A percentile compares a stretch with the other conserved stretches of the same genome.
phyloP scores from a whole-genome alignment of 352 stramenopile species.

The Globisporangium rhizosaccharum region DNA sequence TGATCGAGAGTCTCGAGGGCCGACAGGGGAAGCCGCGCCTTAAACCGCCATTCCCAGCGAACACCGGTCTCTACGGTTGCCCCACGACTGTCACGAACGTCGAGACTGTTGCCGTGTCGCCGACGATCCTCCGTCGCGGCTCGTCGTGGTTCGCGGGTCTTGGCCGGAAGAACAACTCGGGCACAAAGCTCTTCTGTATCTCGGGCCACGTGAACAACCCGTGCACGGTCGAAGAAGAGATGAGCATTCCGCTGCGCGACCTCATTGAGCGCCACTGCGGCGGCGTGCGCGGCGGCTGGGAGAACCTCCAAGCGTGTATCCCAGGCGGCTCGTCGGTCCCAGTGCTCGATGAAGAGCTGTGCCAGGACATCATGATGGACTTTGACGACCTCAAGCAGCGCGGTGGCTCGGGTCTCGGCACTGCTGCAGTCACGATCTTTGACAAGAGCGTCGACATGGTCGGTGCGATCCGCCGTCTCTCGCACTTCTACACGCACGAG shows the following conservation, averaged over 20 bases:
- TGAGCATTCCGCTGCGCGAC: slow-evolving; percentile 97
- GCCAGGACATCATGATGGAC: slow-evolving; percentile 99
- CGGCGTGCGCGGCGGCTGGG: slow-evolving; percentile 97
- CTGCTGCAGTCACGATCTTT: slow-evolving; percentile 98
- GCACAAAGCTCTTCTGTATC: slow-evolving; percentile 99
- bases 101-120: slow-evolving; percentile 97
- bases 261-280: slow-evolving; percentile 99
- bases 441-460: slow-evolving; percentile 99
- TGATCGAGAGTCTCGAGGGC: slow-evolving; percentile 98
- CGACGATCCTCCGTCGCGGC: slow-evolving; percentile 97
- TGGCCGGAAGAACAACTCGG: slow-evolving; percentile 97
- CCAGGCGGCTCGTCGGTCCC: slow-evolving; percentile 95
- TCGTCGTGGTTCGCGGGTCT: slow-evolving; percentile 95
- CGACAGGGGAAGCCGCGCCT: slow-evolving; percentile 96
- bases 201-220: slow-evolving; percentile 99
- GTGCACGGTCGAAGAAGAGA: slow-evolving; percentile 97
- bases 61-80: slow-evolving; percentile 98
- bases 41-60: slow-evolving; percentile 99
- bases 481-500: slow-evolving; percentile 99
- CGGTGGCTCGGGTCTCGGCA: slow-evolving; percentile 94
- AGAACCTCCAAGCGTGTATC: slow-evolving; percentile 98
- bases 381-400: slow-evolving; percentile 98
- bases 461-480: slow-evolving; percentile 95
- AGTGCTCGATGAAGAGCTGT: slow-evolving; percentile 91
- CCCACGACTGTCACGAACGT: slow-evolving; percentile 99